phyloP scores from a whole-genome alignment of 2,329 filamentous ascomycete genomes.

The Colletotrichum zoysiae region DNA sequence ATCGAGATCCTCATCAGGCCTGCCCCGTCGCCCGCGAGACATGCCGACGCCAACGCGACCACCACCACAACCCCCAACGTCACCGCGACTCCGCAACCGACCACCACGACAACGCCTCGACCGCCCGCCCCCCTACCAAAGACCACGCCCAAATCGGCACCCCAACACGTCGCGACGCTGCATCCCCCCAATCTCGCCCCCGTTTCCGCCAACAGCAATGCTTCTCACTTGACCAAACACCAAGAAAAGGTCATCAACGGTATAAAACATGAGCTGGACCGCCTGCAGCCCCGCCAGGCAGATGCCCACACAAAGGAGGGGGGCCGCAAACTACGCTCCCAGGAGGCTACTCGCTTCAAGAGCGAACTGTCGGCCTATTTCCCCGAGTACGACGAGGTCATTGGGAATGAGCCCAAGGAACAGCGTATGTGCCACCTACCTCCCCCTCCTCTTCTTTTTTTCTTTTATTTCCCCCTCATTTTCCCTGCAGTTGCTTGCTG shows the following conservation, averaged over 20 bases:
- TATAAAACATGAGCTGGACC: conserved; percentile 71
- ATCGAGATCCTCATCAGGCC: conserved; percentile 62
- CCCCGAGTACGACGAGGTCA: conserved; percentile 92
- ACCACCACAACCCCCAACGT: conserved; percentile 27
- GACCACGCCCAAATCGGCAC: conserved; percentile 22
- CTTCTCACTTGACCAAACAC: conserved; percentile 59
- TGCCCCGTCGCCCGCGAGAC: conserved; percentile 45
- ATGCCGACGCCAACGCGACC: conserved; percentile 30
- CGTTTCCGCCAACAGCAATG: conserved; percentile 45
- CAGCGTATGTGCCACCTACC: conserved; percentile 70
- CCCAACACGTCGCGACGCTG: conserved; percentile 38
- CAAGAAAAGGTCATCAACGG: conserved; percentile 72
- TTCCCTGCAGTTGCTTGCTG: conserved; percentile 8
- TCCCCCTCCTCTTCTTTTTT: not conserved
- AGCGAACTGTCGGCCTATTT: conserved; percentile 94
- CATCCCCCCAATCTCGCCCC: conserved; percentile 38
- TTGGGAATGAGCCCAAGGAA: conserved; percentile 85
- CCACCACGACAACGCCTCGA: conserved; percentile 38
- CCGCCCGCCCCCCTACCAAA: conserved; percentile 27
- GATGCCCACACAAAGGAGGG: conserved; percentile 66
- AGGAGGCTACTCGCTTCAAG: conserved; percentile 87
- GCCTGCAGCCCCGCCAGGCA: conserved; percentile 62
- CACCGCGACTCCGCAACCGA: conserved; percentile 37
- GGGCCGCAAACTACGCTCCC: conserved; percentile 84
- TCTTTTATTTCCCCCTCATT: not conserved